These are phyloP conservation scores for Immersiella caudata DNA, from an alignment of 495 filamentous ascomycete genomes.

Conservation along the genomic window DNA sequence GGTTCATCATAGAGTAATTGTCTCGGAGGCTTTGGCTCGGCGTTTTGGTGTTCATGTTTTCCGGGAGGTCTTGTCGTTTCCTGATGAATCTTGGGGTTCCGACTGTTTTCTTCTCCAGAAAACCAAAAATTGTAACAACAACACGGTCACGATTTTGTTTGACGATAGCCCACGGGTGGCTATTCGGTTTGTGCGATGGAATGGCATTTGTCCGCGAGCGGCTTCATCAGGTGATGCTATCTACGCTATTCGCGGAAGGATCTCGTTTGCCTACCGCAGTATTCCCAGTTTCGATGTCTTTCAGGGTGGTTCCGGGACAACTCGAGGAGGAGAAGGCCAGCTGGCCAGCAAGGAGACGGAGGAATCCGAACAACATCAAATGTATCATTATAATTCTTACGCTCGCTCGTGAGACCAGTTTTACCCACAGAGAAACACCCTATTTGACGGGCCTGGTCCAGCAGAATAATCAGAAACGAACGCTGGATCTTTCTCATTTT, in stretches of 20 bases:
- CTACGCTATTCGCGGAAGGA: background rate
- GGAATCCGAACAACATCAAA: constrained; percentile 2
- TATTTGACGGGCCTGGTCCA: background rate
- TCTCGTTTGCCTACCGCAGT: background rate
- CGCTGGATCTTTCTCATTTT: background rate
- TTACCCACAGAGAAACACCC: background rate
- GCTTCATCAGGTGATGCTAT: background rate
- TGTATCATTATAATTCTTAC: constrained; percentile 43
- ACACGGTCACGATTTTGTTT: constrained; percentile 2
- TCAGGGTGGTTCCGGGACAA: background rate
- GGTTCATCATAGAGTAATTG: constrained; percentile 15
- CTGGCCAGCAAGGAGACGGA: background rate
- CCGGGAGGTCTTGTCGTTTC: constrained; percentile 2
- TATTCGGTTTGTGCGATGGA: background rate
- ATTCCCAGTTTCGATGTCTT: constrained; percentile 1
- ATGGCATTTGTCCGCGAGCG: background rate
- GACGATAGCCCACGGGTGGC: background rate
- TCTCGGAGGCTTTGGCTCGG: constrained; percentile 9
- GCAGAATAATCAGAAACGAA: background rate
- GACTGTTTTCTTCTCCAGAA: constrained; percentile 5
- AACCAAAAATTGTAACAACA: constrained; percentile 14
- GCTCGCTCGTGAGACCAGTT: constrained; percentile 30
- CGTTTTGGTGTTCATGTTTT: background rate
- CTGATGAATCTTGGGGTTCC: constrained; percentile 3
- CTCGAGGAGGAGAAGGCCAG: background rate